phyloP scores from a whole-genome alignment of 2,329 filamentous ascomycete genomes.

The Diaporthe destruens region DNA sequence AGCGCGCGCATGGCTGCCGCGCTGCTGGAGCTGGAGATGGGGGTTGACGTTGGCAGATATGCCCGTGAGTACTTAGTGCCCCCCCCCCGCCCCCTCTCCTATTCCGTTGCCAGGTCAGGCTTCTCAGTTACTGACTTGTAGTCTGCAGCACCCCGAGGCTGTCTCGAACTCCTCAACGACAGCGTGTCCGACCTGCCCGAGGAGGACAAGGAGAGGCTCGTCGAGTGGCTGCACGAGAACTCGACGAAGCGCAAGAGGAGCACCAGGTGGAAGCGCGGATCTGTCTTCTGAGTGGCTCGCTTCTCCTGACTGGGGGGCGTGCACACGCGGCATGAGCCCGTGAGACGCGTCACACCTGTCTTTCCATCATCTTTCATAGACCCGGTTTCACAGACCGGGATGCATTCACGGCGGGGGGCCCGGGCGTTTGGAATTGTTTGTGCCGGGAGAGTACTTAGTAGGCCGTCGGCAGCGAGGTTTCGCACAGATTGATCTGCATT shows the following conservation, averaged over 20 bases:
- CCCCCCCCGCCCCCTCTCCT: too few relatives aligned
- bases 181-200: constrained; percentile 47
- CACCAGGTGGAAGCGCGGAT: constrained; percentile 33
- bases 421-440: constrained; percentile 15
- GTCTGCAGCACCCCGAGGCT: constrained; percentile 47
- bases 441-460: not conserved
- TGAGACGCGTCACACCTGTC: too few relatives aligned
- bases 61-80: constrained; percentile 52
- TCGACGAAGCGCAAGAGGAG: constrained; percentile 32
- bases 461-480: not conserved
- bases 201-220: constrained; percentile 46
- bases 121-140: not conserved
- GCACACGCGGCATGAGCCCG: not conserved
- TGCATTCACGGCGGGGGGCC: not conserved
- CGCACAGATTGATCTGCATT: constrained; percentile 11
- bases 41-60: constrained; percentile 50
- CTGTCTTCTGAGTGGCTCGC: constrained; percentile 9
- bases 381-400: not conserved
- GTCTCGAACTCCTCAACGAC: constrained; percentile 51
- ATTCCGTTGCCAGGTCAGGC: too few relatives aligned
- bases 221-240: constrained; percentile 42
- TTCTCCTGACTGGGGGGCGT: not conserved
- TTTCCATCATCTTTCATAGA: constrained; percentile 8
- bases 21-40: constrained; percentile 52
- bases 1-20: constrained; percentile 59